Evolutionary conservation across 2,329 filamentous ascomycete genomes (phyloP), one percentile per base, ranked within the genome.

Genomic region (Phaeosphaeria sp.): DNA sequence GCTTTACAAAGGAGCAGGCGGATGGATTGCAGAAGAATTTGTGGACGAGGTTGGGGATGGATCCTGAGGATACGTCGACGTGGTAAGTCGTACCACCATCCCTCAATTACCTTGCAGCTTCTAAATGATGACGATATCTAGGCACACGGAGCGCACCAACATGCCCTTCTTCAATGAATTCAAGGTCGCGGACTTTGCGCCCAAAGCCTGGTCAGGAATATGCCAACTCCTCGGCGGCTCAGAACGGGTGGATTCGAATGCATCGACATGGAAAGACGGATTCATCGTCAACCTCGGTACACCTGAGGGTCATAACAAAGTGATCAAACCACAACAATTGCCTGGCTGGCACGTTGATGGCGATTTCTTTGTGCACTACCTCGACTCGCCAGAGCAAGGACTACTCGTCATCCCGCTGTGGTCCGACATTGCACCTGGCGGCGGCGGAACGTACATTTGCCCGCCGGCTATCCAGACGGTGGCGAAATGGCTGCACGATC

Each of bases 281-380:
- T 83, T 91, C 55, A 91, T 91, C 66, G 87, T 91, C 42, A 91
- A 91, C 74, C 81, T 91, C 7, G 89, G 89, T 13, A 86, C 81
- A 2, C 71, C 73, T 1, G 70, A 81, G 50, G 78, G 78, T 48
- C 83, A 85, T 58, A 82, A 83, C 5, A 80, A 79, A 49, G 79
- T 81, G 8, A 74, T 82, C 2, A 74, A 80, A 36, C 86, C 86
- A 0, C 79, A 82, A 50, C 81, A 86, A 0, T 77, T 90, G 21
- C 68, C 79, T 7, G 80, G 80, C 21, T 91, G 89, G 88, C 89
- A 91, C 74, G 86, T 89, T 18, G 88, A 91, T 74, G 88, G 89
- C 8, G 88, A 91, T 64, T 91, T 90, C 74, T 91, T 91, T 71
- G 82, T 89, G 5, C 89, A 91, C 77, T 91, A 88, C 64, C 83